Conservation (phyloP, 2,329 filamentous ascomycete genomes). For the Microcera coccophila region DNA sequence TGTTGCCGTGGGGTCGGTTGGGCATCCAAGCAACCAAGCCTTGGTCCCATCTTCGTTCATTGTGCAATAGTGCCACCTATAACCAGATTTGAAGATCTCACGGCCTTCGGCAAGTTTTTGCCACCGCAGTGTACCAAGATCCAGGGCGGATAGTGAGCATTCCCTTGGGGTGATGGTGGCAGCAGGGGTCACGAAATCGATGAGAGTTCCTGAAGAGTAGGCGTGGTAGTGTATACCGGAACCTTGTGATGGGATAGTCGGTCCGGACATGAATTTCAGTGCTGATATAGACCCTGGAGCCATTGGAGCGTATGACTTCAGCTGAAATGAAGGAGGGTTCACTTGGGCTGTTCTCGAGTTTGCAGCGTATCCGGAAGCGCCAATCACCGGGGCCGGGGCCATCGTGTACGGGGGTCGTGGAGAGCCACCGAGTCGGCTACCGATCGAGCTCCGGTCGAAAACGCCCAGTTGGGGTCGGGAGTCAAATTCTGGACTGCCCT, state of each 20-base stretch:
- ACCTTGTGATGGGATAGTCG: constrained; percentile 80
- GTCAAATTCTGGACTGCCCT: constrained; percentile 82
- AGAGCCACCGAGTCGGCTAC: constrained; percentile 44
- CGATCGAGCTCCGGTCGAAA: constrained; percentile 44
- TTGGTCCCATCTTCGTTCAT: constrained; percentile 94
- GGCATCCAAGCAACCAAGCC: constrained; percentile 93
- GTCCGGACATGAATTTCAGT: constrained; percentile 77
- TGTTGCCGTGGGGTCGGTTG: constrained; percentile 64
- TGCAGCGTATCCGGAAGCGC: constrained; percentile 61
- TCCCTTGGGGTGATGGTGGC: constrained; percentile 82
- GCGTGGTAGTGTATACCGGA: constrained; percentile 93
- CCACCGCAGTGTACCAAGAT: constrained; percentile 84
- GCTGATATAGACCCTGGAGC: constrained; percentile 87
- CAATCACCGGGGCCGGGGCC: constrained; percentile 48
- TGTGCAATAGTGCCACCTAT: constrained; percentile 97
- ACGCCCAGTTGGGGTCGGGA: constrained; percentile 57
- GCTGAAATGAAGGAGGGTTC: constrained; percentile 61
- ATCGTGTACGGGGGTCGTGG: constrained; percentile 52
- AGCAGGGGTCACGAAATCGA: constrained; percentile 92
- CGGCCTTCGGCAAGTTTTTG: constrained; percentile 91
- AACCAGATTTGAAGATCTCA: constrained; percentile 88
- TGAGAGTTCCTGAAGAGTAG: constrained; percentile 85
- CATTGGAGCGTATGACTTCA: constrained; percentile 72
- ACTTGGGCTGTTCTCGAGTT: constrained; percentile 66
- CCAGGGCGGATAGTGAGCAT: constrained; percentile 84